These are phyloP conservation scores for Linnemannia zychae DNA, from an alignment of 192 early-diverging fungal genomes.

Conservation along the genomic window DNA sequence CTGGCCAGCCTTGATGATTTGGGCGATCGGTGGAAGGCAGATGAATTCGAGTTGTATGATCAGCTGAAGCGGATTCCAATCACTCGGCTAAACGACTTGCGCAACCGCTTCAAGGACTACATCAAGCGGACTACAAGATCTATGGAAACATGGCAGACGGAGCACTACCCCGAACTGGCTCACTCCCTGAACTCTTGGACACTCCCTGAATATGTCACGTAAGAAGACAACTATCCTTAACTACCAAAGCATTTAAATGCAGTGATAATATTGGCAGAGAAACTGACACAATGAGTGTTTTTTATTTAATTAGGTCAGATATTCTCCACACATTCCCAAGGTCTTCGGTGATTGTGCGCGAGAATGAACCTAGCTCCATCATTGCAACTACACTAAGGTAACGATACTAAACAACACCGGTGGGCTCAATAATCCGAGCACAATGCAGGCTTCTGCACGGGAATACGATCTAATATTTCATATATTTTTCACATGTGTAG, in stretches of 20 bases:
- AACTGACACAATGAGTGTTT: background rate
- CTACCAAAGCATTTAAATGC: background rate
- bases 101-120: constrained; percentile 57
- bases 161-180: constrained; percentile 25
- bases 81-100: constrained; percentile 66
- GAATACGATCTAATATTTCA: background rate
- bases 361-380: constrained; percentile 92
- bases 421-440: background rate
- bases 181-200: constrained; percentile 52
- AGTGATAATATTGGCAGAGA: background rate
- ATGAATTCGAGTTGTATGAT: constrained; percentile 63
- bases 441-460: background rate
- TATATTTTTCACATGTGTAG: constrained; percentile 36
- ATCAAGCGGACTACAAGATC: constrained; percentile 54
- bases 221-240: background rate
- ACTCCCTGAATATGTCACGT: constrained; percentile 69
- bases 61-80: constrained; percentile 43
- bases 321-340: constrained; percentile 82
- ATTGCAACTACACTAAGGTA: constrained; percentile 88
- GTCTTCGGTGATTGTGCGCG: constrained; percentile 85
- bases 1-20: constrained; percentile 47
- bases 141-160: constrained; percentile 66
- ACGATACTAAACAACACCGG: background rate
- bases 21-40: constrained; percentile 50
- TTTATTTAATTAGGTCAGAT: constrained; percentile 12